phyloP scores from a whole-genome alignment of 805 yeast genomes.

The Pichia heedii region DNA sequence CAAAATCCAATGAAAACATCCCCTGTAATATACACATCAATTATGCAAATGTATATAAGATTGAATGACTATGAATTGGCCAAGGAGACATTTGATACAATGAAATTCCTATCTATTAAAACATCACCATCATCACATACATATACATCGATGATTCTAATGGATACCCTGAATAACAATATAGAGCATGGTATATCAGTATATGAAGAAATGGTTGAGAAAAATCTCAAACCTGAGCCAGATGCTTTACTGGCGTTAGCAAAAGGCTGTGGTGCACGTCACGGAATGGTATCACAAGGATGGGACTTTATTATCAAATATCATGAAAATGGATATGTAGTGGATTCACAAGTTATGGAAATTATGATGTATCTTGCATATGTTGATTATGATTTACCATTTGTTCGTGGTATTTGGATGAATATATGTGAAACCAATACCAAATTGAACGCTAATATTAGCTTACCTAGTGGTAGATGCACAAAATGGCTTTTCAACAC shows the following conservation, averaged over 20 bases:
- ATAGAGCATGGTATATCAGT: constrained; percentile 71
- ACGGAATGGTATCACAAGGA: constrained; percentile 43
- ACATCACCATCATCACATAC: constrained; percentile 61
- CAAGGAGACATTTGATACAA: constrained; percentile 63
- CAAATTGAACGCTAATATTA: constrained; percentile 10
- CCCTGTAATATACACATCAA: constrained; percentile 40
- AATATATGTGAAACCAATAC: constrained; percentile 20
- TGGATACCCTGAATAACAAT: constrained; percentile 53
- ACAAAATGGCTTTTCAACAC: constrained; percentile 38
- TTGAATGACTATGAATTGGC: constrained; percentile 50
- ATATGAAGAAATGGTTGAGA: constrained; percentile 53
- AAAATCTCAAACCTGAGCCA: constrained; percentile 28
- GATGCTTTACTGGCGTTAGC: constrained; percentile 50
- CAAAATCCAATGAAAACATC: constrained; percentile 11
- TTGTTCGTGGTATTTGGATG: constrained; percentile 59
- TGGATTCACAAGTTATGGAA: constrained; percentile 41
- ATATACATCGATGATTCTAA: constrained; percentile 63
- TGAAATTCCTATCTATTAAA: constrained; percentile 66
- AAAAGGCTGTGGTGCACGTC: constrained; percentile 53
- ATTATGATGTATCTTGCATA: constrained; percentile 72
- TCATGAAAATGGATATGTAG: constrained; percentile 30
- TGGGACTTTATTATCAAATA: constrained; percentile 74
- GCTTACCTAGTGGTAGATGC: constrained; percentile 17
- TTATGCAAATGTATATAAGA: constrained; percentile 53
- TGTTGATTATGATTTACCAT: constrained; percentile 64